phyloP scores from a whole-genome alignment of 2,329 filamentous ascomycete species.

The Penicillium sp. region DNA sequence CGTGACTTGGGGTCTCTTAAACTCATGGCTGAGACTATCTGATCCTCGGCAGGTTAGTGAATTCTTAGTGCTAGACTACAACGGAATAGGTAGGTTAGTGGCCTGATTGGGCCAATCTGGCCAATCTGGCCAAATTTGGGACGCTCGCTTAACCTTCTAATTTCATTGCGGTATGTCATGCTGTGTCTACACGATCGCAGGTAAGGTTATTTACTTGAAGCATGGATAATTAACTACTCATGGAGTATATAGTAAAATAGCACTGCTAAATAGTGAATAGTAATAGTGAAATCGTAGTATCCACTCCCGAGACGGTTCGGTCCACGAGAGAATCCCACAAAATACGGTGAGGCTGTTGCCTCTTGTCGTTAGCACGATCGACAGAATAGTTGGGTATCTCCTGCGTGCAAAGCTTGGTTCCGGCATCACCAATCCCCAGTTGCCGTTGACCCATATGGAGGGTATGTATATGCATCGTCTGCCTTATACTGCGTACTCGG shows the following conservation, averaged over 20 bases:
- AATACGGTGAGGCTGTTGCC: constrained; percentile 22
- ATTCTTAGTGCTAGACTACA: not conserved
- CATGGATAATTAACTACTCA: too few relatives aligned
- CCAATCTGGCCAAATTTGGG: not conserved
- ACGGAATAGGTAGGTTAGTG: not conserved
- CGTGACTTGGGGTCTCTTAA: constrained; percentile 4
- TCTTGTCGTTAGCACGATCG: not conserved
- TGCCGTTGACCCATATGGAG: too few relatives aligned
- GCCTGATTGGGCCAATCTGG: too few relatives aligned
- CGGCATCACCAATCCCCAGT: not conserved
- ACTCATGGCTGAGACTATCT: constrained; percentile 7
- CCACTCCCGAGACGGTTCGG: constrained; percentile 19
- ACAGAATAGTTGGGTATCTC: not conserved
- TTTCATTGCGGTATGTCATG: constrained; percentile 14
- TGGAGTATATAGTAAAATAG: not conserved
- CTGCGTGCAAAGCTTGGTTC: constrained; percentile 10
- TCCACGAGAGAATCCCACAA: constrained; percentile 14
- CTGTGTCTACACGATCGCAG: too few relatives aligned
- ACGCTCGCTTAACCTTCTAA: constrained; percentile 22
- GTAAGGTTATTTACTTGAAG: too few relatives aligned
- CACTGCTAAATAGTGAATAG: too few relatives aligned
- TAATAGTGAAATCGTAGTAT: too few relatives aligned
- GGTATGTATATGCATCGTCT: constrained; percentile 8
- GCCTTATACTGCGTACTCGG: not conserved
- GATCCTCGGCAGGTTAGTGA: constrained; percentile 2